Conservation (phyloP, 1,284 basidiomycete species). For the Lignosus rhinocerotis region DNA sequence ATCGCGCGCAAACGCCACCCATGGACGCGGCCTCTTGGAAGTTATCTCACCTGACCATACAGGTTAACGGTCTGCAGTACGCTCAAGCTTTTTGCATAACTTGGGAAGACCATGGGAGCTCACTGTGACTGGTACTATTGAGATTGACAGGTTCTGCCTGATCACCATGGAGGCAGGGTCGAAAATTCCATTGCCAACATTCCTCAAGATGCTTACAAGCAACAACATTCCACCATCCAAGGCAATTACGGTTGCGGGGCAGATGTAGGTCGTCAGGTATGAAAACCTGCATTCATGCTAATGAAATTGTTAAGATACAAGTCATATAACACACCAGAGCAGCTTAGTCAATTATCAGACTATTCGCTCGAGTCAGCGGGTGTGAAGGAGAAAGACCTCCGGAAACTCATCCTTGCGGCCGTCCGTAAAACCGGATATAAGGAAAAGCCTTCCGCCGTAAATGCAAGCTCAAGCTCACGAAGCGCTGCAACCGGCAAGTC, state of each 20-base stretch:
- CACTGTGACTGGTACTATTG: background rate
- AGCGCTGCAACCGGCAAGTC: constrained; percentile 8
- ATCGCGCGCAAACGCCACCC: background rate
- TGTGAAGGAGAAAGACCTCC: constrained; percentile 67
- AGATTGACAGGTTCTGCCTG: background rate
- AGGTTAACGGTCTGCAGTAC: too few relatives aligned
- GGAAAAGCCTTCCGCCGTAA: constrained; percentile 20
- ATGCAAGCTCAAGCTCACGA: background rate
- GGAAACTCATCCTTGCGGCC: constrained; percentile 63
- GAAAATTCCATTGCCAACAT: constrained; percentile 71
- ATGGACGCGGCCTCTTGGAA: too few relatives aligned
- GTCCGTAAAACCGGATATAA: constrained; percentile 65
- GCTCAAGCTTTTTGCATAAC: background rate
- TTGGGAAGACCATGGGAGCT: background rate
- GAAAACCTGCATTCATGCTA: background rate
- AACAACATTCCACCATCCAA: constrained; percentile 66
- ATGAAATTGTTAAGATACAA: constrained; percentile 60
- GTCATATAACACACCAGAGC: constrained; percentile 61
- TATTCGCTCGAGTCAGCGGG: constrained; percentile 57
- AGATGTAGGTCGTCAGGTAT: constrained; percentile 56
- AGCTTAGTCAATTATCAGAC: constrained; percentile 61
- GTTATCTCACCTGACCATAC: background rate
- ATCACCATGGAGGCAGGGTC: constrained; percentile 3
- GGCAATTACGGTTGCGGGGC: constrained; percentile 77
- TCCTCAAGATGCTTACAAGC: constrained; percentile 70